Conservation (phyloP, 2,329 filamentous ascomycete species). For the Paramyrothecium roridum region DNA sequence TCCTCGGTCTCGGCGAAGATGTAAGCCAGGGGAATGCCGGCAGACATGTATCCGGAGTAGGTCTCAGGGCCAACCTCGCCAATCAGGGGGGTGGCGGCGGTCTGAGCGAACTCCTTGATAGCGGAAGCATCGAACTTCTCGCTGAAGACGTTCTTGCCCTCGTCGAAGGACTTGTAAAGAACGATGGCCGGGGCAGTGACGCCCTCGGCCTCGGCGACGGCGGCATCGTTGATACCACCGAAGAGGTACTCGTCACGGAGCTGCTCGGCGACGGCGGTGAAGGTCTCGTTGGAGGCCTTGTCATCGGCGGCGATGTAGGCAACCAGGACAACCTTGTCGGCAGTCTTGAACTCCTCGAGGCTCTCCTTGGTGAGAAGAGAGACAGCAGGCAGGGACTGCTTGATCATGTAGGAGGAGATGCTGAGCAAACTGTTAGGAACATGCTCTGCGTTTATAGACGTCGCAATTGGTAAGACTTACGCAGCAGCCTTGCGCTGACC, state of each 20-base stretch:
- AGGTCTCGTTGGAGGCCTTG: slow-evolving; percentile 85
- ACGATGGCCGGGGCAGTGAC: slow-evolving; percentile 84
- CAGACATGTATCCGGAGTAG: slow-evolving; percentile 90
- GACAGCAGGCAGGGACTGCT: slow-evolving; percentile 92
- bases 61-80: slow-evolving; percentile 97
- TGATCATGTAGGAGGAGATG: slow-evolving; percentile 88
- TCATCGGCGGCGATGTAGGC: slow-evolving; percentile 79
- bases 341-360: slow-evolving; percentile 93
- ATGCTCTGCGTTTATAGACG: neutral
- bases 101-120: slow-evolving; percentile 81
- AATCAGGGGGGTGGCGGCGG: slow-evolving; percentile 81
- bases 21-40: slow-evolving; percentile 90
- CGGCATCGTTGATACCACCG: slow-evolving; percentile 79
- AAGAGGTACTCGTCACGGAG: slow-evolving; percentile 92
- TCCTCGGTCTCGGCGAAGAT: slow-evolving; percentile 93
- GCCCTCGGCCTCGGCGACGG: slow-evolving; percentile 83
- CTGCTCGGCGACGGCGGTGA: slow-evolving; percentile 67
- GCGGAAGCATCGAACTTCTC: slow-evolving; percentile 76
- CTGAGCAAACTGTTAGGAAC: slow-evolving; percentile 29
- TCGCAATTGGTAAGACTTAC: slow-evolving; percentile 39
- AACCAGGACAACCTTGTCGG: slow-evolving; percentile 94
- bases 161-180: slow-evolving; percentile 96
- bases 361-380: slow-evolving; percentile 78
- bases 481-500: slow-evolving; percentile 85
- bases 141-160: slow-evolving; percentile 83